phyloP scores from a whole-genome alignment of 1,139 yeast genomes.

The Lodderomyces pseudojiufengensis region DNA sequence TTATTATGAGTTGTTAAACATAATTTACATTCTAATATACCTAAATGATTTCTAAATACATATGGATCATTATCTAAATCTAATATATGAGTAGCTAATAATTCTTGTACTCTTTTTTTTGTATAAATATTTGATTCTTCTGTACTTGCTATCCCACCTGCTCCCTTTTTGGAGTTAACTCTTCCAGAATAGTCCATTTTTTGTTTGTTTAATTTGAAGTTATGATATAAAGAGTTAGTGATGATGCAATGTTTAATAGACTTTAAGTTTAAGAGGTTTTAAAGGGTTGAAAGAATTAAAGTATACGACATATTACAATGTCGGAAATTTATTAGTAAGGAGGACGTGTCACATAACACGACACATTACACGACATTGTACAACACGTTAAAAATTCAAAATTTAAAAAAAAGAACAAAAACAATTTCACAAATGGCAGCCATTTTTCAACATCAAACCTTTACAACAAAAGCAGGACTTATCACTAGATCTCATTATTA shows the following conservation, averaged over 20 bases:
- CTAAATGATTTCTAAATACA: slow-evolving; percentile 69
- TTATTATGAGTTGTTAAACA: slow-evolving; percentile 74
- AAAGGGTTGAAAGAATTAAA: too few relatives aligned
- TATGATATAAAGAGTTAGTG: too few relatives aligned
- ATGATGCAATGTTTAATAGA: too few relatives aligned
- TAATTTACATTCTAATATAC: slow-evolving; percentile 69
- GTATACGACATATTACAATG: too few relatives aligned
- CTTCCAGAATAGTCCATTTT: slow-evolving; percentile 45
- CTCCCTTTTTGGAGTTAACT: slow-evolving; percentile 43
- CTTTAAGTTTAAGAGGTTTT: too few relatives aligned
- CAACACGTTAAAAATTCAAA: slow-evolving; percentile 1
- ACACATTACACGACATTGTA: not conserved
- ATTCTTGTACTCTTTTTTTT: slow-evolving; percentile 58
- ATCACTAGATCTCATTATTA: too few relatives aligned
- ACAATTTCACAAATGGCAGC: too few relatives aligned
- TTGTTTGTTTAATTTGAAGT: not conserved
- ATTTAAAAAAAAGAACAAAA: too few relatives aligned
- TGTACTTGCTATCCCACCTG: slow-evolving; percentile 73
- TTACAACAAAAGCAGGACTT: too few relatives aligned
- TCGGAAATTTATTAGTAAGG: too few relatives aligned
- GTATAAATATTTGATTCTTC: slow-evolving; percentile 67
- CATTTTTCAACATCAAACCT: too few relatives aligned
- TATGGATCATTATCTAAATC: slow-evolving; percentile 76
- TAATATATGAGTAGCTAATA: slow-evolving; percentile 56
- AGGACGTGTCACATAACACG: not conserved